These are phyloP conservation scores for Xylariaceae sp. DNA, from an alignment of 2,329 filamentous ascomycete species.

Conservation along the genomic window DNA sequence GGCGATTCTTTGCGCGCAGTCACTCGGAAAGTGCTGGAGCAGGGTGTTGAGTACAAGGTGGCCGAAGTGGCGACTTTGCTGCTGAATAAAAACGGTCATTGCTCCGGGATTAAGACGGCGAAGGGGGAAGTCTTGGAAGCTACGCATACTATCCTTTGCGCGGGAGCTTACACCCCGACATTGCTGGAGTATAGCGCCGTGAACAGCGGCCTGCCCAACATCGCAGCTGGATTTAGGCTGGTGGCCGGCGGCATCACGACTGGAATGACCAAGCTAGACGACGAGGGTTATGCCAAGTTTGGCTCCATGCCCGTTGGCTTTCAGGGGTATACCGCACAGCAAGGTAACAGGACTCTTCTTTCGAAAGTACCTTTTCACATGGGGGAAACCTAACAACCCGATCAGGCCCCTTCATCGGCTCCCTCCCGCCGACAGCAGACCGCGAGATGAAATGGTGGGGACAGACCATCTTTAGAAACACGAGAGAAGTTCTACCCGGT, in stretches of 20 bases:
- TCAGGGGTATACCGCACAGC: slow-evolving; percentile 13
- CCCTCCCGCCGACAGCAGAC: slow-evolving; percentile 49
- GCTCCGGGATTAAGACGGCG: slow-evolving; percentile 38
- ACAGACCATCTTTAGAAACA: slow-evolving; percentile 55
- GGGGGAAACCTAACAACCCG: neutral
- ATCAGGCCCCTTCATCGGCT: slow-evolving; percentile 53
- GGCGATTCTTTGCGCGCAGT: slow-evolving; percentile 45
- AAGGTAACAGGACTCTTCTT: slow-evolving; percentile 4
- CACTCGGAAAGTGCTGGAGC: slow-evolving; percentile 40
- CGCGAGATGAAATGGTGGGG: slow-evolving; percentile 58
- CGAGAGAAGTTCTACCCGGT: slow-evolving; percentile 37
- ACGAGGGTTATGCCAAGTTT: slow-evolving; percentile 11
- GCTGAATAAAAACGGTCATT: slow-evolving; percentile 31
- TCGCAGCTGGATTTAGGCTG: slow-evolving; percentile 44
- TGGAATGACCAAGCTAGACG: slow-evolving; percentile 16
- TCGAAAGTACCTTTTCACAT: neutral
- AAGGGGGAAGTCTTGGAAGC: slow-evolving; percentile 38
- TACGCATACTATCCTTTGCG: slow-evolving; percentile 41
- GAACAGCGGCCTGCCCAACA: slow-evolving; percentile 37
- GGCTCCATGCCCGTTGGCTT: slow-evolving; percentile 17
- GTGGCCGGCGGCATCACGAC: slow-evolving; percentile 45
- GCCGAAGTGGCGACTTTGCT: slow-evolving; percentile 40
- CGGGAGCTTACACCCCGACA: slow-evolving; percentile 46
- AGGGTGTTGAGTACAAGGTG: slow-evolving; percentile 48
- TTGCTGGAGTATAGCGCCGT: slow-evolving; percentile 41